Base-by-base conservation (phyloP, 139 green algal species). In the Auxenochlorella pyrenoidosa region DNA sequence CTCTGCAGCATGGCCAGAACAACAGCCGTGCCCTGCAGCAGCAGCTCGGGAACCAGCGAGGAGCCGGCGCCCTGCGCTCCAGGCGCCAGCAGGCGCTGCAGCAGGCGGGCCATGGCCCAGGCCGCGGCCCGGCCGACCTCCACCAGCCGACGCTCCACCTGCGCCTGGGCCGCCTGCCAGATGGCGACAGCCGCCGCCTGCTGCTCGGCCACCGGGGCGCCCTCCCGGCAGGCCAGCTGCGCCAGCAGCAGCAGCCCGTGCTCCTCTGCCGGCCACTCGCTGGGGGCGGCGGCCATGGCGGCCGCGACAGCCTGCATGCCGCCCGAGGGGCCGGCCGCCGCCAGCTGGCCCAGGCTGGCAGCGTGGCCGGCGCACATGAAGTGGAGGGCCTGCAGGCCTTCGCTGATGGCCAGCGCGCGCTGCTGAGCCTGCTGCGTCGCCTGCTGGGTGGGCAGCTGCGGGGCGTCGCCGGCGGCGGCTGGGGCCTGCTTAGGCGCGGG, bases 1-100 rank as follows among this genome's bases (percentile, higher is more conserved):
- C 82, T 51, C 43, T 86, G 82, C 41, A 86, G 82, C 66, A 86
- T 44, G 22, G 82, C 82, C 43, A 86, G 82, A 41, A 75, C 80
- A 13, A 85, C 28, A 3, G 80, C 80, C 2, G 41, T 44, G 63
- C 80, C 63, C 28, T 59, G 79, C 59, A 85, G 59, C 79, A 75
- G 79, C 79, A 85, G 79, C 79, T 85, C 79, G 8, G 63, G 36
- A 0, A 65, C 59, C 38, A 65, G 80, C 63, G 59, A 8, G 15
- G 63, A 8, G 59, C 80, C 30, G 80, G 6, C 10, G 38, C 51
- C 58, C 38, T 19, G 54, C 34, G 36, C n/a, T 0, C n/a, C 54
- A 34, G 36, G 12, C 26, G 30, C 21, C 65, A 70, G 82, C 82
- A 79, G 32, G 82, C 82, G 44, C 81, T 77, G 81, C 44, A 86